Conservation (phyloP, 352 stramenopile genomes). For the Phytophthora hybrid region DNA sequence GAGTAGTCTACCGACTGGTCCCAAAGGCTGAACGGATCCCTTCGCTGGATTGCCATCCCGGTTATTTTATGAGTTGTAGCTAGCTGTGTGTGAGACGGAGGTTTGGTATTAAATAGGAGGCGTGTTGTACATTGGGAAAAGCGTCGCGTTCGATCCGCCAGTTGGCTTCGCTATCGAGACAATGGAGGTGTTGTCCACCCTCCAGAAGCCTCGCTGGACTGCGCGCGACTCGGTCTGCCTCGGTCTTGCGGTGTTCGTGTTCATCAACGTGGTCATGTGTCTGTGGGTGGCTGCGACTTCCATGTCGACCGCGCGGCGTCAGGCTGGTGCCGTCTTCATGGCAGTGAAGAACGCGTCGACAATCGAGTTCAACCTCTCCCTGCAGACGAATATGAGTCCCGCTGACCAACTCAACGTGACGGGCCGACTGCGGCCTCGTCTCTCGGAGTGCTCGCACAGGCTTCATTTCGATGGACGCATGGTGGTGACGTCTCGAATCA, state of each 20-base stretch:
- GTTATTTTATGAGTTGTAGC: slow-evolving; percentile 40
- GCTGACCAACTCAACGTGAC: slow-evolving; percentile 27
- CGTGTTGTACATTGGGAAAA: slow-evolving; percentile 35
- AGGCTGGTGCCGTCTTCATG: slow-evolving; percentile 35
- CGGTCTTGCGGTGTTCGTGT: slow-evolving; percentile 36
- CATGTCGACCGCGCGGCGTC: slow-evolving; percentile 26
- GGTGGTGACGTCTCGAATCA: slow-evolving; percentile 24
- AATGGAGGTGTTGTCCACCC: slow-evolving; percentile 22
- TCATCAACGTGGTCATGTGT: slow-evolving; percentile 43
- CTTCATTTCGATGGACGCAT: slow-evolving; percentile 56
- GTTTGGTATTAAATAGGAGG: slow-evolving; percentile 30
- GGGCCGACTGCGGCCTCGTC: slow-evolving; percentile 36
- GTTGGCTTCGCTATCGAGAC: background rate
- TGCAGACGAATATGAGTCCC: slow-evolving; percentile 14
- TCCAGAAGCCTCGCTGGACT: slow-evolving; percentile 32
- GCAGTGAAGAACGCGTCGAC: slow-evolving; percentile 33
- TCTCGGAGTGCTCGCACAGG: slow-evolving; percentile 46
- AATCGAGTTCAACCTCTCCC: slow-evolving; percentile 47
- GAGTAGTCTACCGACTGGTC: slow-evolving; percentile 9
- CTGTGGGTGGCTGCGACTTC: slow-evolving; percentile 36
- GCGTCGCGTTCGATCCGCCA: background rate
- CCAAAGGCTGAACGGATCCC: slow-evolving; percentile 4
- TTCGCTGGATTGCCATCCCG: slow-evolving; percentile 5
- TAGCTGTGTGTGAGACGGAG: slow-evolving; percentile 23
- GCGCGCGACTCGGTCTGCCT: slow-evolving; percentile 38